These are phyloP conservation scores for Suillus plorans DNA, from an alignment of 768 basidiomycete species.

Conservation along the genomic window DNA sequence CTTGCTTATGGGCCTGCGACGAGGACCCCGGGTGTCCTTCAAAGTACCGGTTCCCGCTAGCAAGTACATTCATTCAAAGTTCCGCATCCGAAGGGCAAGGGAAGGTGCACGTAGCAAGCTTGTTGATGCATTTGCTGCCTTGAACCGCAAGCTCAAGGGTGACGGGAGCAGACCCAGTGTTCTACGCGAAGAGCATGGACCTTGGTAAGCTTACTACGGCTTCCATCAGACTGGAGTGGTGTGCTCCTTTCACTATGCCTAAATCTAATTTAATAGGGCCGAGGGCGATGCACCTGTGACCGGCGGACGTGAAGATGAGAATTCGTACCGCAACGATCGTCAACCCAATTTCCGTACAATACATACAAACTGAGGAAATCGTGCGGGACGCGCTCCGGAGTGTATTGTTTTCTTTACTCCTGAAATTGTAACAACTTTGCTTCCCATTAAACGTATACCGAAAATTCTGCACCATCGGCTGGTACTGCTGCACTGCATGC, in stretches of 20 bases:
- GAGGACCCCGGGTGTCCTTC: neutral
- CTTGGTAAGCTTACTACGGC: no score
- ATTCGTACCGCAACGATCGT: constrained; percentile 24
- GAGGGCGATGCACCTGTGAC: no score
- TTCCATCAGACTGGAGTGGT: no score
- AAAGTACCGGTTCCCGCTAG: neutral
- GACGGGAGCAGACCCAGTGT: no score
- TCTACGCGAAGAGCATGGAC: no score
- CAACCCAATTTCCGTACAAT: neutral
- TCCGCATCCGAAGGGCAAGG: neutral
- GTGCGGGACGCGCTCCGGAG: constrained; percentile 46
- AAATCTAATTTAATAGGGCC: no score
- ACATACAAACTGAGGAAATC: constrained; percentile 26
- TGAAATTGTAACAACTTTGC: constrained; percentile 10
- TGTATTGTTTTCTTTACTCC: no score
- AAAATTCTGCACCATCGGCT: constrained; percentile 38
- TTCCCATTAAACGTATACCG: constrained; percentile 44
- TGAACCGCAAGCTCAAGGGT: neutral
- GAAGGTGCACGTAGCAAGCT: neutral
- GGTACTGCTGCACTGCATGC: constrained; percentile 43
- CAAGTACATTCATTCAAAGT: neutral
- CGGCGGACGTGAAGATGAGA: neutral
- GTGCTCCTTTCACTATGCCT: no score
- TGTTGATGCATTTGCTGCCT: neutral
- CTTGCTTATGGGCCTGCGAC: neutral